phyloP scores from a whole-genome alignment of 2,329 filamentous ascomycete genomes.

The Fusarium mangiferae region DNA sequence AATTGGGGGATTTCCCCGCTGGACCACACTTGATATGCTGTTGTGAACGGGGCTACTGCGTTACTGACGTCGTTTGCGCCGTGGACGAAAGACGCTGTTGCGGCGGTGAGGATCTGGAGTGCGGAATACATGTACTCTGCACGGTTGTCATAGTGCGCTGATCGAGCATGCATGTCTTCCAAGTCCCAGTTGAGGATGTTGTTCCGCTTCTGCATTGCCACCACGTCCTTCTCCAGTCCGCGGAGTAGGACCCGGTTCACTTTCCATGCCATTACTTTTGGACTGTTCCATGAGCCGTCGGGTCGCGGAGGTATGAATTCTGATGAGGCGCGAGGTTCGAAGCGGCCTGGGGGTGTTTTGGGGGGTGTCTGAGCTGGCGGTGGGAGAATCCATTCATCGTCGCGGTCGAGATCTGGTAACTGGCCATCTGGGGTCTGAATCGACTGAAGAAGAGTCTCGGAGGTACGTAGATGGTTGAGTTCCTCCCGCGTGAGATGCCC shows the following conservation, averaged over 20 bases:
- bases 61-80: conserved; percentile 76
- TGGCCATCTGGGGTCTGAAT: conserved; percentile 45
- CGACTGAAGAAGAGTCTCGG: conserved; percentile 49
- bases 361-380: conserved; percentile 43
- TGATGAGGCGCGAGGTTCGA: conserved; percentile 12
- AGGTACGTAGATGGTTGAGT: conserved; percentile 51
- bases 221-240: conserved; percentile 61
- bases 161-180: conserved; percentile 63
- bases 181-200: conserved; percentile 62
- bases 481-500: conserved; percentile 60
- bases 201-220: conserved; percentile 57
- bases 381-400: conserved; percentile 48
- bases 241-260: conserved; percentile 56
- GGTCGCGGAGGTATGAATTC: conserved; percentile 49
- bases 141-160: conserved; percentile 70
- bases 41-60: conserved; percentile 70
- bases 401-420: conserved; percentile 42
- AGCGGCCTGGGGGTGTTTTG: conserved; percentile 17
- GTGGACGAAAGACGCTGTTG: conserved; percentile 72
- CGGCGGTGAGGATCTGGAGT: conserved; percentile 68
- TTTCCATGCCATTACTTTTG: conserved; percentile 54
- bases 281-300: conserved; percentile 53
- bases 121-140: conserved; percentile 71
- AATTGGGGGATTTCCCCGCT: conserved; percentile 55
- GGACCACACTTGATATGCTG: conserved; percentile 69